A percentile compares a stretch with the other conserved stretches of the same genome.
These are phyloP conservation scores for Amylocarpus encephaloides DNA, from an alignment of 2,329 filamentous ascomycete genomes.

Conservation along the genomic window DNA sequence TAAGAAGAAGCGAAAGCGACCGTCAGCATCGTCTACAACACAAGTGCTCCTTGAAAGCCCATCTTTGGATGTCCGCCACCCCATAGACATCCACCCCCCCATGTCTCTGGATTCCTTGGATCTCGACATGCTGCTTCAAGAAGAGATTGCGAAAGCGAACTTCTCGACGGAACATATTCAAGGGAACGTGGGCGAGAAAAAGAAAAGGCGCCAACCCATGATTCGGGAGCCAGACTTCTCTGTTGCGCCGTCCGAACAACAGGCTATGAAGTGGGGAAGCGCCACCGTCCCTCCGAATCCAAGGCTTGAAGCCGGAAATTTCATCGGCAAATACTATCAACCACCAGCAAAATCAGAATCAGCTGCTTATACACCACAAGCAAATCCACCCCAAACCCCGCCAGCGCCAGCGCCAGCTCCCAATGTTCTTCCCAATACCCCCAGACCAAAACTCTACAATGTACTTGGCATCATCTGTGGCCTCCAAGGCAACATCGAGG, in stretches of 20 bases:
- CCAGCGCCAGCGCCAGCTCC: constrained; percentile 11
- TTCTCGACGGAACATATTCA: neutral
- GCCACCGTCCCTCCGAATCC: too few species aligned
- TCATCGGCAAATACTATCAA: too few species aligned
- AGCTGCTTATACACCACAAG: neutral
- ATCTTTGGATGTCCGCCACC: constrained; percentile 3
- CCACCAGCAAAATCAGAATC: too few species aligned
- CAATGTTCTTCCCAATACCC: constrained; percentile 17
- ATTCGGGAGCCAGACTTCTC: too few species aligned
- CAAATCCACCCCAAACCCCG: neutral
- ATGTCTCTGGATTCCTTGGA: neutral
- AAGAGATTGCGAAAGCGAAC: neutral
- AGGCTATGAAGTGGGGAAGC: too few species aligned
- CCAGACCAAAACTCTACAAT: constrained; percentile 20
- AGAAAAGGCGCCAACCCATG: neutral
- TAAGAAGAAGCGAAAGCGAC: constrained; percentile 17
- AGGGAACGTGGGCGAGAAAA: neutral
- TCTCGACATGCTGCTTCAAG: constrained; percentile 1
- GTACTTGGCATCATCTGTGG: constrained; percentile 22
- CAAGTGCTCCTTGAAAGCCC: constrained; percentile 1
- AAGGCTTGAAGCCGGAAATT: too few species aligned
- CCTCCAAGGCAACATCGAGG: constrained; percentile 20
- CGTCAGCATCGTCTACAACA: constrained; percentile 4
- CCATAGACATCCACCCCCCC: neutral
- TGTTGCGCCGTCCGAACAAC: too few species aligned